Evolutionary conservation across 2,329 filamentous ascomycete species (phyloP).

Genomic region (Exserohilum turcica): DNA sequence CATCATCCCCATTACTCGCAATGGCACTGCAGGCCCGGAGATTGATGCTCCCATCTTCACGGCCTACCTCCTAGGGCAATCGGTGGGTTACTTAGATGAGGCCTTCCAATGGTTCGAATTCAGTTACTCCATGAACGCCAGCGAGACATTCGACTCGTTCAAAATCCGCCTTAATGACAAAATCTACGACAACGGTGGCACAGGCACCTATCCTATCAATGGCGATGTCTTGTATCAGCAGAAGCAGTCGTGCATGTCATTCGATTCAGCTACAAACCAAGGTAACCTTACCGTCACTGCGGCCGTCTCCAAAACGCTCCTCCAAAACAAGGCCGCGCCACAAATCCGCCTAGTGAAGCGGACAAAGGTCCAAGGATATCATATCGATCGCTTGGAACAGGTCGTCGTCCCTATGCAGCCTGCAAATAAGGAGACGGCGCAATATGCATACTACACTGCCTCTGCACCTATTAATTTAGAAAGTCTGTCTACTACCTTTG

Average conservation of each 20-base stretch:
- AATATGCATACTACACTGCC: neutral
- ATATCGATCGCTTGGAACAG: neutral
- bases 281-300: neutral
- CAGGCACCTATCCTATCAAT: constrained; percentile 9
- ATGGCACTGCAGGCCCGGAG: neutral
- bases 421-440: neutral
- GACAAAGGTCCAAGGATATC: neutral
- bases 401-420: neutral
- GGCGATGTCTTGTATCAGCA: neutral
- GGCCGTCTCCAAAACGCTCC: neutral
- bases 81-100: constrained; percentile 11
- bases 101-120: constrained; percentile 15
- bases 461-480: too few relatives aligned
- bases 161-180: constrained; percentile 11
- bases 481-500: neutral
- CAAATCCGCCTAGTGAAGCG: neutral
- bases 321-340: neutral
- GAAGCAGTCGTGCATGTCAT: neutral
- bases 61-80: constrained; percentile 2
- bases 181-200: constrained; percentile 14
- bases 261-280: neutral
- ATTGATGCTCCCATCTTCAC: constrained; percentile 1
- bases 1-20: constrained; percentile 7
- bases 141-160: constrained; percentile 6
- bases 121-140: neutral